Evolutionary conservation across 176 grass and related monocot species (phyloP).

Genomic region (Triticum urartu): DNA sequence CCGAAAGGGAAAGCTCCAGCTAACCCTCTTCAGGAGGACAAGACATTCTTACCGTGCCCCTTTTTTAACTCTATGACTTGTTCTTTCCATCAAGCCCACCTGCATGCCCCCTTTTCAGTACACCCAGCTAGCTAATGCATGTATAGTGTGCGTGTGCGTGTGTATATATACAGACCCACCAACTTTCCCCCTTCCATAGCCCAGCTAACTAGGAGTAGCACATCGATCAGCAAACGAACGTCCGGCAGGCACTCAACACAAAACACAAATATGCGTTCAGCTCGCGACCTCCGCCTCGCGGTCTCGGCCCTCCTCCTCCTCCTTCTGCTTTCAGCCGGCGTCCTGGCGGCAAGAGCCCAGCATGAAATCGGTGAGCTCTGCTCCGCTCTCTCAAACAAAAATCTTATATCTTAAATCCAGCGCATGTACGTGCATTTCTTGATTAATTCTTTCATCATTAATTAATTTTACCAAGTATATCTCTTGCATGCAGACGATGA

Average conservation of each 20-base stretch:
- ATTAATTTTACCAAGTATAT: neutral
- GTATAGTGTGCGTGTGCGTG: too few relatives aligned
- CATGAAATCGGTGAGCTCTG: slow-evolving; percentile 23
- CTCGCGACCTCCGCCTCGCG: neutral
- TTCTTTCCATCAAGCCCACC: too few relatives aligned
- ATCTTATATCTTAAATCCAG: neutral
- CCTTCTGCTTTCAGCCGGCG: neutral
- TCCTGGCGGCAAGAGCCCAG: slow-evolving; percentile 30
- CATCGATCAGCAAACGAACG: too few relatives aligned
- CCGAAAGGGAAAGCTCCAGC: too few relatives aligned
- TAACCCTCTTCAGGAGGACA: too few relatives aligned
- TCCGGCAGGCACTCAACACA: neutral
- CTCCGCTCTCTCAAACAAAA: neutral
- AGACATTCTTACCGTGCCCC: too few relatives aligned
- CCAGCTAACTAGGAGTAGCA: too few relatives aligned
- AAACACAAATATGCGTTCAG: neutral
- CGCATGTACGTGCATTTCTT: neutral
- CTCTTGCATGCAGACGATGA: slow-evolving; percentile 38
- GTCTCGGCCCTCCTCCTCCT: neutral
- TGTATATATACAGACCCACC: too few relatives aligned
- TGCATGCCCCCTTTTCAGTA: too few relatives aligned
- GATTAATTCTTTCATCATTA: neutral
- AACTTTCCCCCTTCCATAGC: too few relatives aligned
- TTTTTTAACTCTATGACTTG: too few relatives aligned
- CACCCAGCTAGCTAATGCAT: too few relatives aligned